phyloP scores from a whole-genome alignment of 129 eudicot species.

The Lactuca sativa region DNA sequence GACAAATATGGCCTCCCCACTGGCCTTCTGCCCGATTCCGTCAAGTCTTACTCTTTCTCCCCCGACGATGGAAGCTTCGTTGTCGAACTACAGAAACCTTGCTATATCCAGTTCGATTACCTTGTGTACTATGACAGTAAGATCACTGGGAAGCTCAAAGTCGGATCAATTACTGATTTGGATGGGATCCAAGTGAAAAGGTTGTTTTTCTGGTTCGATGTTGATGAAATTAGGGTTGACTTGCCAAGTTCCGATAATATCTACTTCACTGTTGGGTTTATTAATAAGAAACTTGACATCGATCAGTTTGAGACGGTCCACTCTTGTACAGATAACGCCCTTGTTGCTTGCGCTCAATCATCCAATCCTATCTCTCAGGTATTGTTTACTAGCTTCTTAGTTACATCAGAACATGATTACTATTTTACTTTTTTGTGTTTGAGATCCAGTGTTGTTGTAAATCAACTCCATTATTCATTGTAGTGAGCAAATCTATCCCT shows the following conservation, averaged over 20 bases:
- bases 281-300: conserved; percentile 78
- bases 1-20: conserved; percentile 68
- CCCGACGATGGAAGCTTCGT: conserved; percentile 62
- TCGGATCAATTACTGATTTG: conserved; percentile 72
- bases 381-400: neutral
- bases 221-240: conserved; percentile 87
- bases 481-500: neutral
- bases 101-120: conserved; percentile 84
- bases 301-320: conserved; percentile 75
- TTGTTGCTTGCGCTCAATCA: conserved; percentile 30
- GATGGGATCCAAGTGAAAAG: conserved; percentile 73
- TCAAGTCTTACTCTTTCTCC: conserved; percentile 55
- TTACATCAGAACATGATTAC: neutral
- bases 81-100: conserved; percentile 54
- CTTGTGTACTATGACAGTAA: conserved; percentile 65
- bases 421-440: neutral
- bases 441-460: neutral
- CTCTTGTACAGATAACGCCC: conserved; percentile 53
- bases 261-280: conserved; percentile 77
- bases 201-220: conserved; percentile 69
- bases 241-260: conserved; percentile 73
- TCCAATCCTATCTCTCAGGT: conserved; percentile 47
- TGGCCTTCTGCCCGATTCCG: conserved; percentile 82
- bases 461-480: neutral
- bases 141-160: conserved; percentile 61